Conservation (phyloP, 768 basidiomycete genomes). For the Gyrodon lividus region DNA sequence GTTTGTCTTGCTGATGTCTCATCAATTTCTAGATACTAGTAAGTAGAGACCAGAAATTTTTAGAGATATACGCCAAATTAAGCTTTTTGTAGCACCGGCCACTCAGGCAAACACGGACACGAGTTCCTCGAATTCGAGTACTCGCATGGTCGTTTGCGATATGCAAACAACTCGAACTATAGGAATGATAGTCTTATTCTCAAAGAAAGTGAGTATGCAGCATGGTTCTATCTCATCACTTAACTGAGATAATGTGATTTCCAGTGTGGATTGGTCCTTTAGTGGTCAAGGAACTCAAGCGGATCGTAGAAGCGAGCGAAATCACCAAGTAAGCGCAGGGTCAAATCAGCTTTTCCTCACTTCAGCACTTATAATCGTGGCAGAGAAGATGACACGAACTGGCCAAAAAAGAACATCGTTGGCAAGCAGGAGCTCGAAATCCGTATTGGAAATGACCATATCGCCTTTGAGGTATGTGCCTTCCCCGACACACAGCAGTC, state of each 20-base stretch:
- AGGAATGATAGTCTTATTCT: conserved; percentile 95
- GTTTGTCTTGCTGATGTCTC: conserved; percentile 9
- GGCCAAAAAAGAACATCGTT: conserved; percentile 99
- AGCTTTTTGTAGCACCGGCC: conserved; percentile 65
- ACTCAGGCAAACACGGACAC: conserved; percentile 96
- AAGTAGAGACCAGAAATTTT: conserved; percentile 22
- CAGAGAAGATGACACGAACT: conserved; percentile 97
- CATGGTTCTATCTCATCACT: background rate
- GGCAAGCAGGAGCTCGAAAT: conserved; percentile 99
- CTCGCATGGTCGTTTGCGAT: conserved; percentile 92
- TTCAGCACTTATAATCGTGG: background rate
- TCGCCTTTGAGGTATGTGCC: conserved; percentile 84
- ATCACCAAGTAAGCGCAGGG: conserved; percentile 72
- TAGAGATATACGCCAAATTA: background rate
- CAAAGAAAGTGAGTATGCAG: conserved; percentile 84
- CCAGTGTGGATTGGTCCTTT: conserved; percentile 93
- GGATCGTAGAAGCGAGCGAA: conserved; percentile 90
- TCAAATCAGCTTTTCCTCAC: background rate
- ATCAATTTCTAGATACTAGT: conserved; percentile 48
- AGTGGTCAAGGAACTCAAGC: conserved; percentile 91
- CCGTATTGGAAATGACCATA: conserved; percentile 90
- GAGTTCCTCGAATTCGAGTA: conserved; percentile 99
- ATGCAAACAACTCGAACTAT: conserved; percentile 99
- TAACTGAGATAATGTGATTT: conserved; percentile 1
- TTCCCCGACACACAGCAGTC: background rate